Evolutionary conservation across 768 basidiomycete species (phyloP).

Genomic region (Tulasnella sp.): DNA sequence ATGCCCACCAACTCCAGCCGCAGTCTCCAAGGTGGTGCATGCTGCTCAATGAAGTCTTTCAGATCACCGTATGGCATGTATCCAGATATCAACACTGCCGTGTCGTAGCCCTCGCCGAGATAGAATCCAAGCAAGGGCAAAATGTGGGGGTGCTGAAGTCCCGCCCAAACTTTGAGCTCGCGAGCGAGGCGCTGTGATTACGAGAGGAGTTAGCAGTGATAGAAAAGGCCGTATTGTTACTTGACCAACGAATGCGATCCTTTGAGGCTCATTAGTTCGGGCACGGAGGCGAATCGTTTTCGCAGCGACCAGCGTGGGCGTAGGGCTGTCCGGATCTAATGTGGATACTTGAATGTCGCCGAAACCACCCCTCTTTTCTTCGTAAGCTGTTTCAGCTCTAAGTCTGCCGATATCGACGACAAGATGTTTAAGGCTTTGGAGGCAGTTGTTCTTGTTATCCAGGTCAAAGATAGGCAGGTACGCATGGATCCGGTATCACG

Average conservation of each 20-base stretch:
- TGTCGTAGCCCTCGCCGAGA: not conserved
- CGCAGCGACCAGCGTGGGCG: not conserved
- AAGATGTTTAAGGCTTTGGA: not conserved
- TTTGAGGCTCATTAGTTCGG: not conserved
- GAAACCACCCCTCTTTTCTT: not conserved
- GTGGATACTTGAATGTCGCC: not conserved
- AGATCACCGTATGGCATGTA: not conserved
- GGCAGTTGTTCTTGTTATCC: no score
- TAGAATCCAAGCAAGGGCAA: not conserved
- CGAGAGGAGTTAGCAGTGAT: not conserved
- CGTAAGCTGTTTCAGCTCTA: not conserved
- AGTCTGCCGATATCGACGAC: not conserved
- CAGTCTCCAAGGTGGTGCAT: not conserved
- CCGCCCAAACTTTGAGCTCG: conserved; percentile 12
- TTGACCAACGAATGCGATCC: not conserved
- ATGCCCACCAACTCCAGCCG: not conserved
- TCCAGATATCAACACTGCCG: not conserved
- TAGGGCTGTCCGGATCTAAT: not conserved
- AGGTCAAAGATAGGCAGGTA: no score
- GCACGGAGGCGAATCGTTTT: not conserved
- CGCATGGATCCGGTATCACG: no score
- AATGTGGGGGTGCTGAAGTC: not conserved
- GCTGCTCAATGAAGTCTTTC: not conserved
- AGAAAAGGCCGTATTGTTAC: not conserved
- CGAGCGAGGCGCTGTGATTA: not conserved